Evolutionary conservation across 2,329 filamentous ascomycete genomes (phyloP).

Genomic region (Fusarium sp.): DNA sequence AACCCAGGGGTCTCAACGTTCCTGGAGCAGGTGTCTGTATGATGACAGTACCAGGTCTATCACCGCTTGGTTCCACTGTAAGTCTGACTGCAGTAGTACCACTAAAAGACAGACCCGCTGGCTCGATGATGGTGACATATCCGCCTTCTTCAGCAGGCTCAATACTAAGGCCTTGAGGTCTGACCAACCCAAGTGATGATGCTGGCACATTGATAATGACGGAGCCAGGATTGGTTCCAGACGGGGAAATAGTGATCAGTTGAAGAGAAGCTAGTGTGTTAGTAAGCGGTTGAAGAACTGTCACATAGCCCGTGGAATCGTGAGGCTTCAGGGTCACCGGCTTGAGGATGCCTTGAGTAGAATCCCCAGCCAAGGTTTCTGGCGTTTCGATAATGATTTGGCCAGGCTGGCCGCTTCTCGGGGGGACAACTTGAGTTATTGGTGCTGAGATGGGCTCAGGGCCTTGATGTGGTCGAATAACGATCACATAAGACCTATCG

Average conservation of each 20-base stretch:
- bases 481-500: conserved; percentile 30
- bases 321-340: conserved; percentile 27
- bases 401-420: conserved; percentile 16
- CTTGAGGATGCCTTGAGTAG: neutral
- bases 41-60: conserved; percentile 27
- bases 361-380: conserved; percentile 10
- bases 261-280: conserved; percentile 6
- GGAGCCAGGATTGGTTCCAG: conserved; percentile 28
- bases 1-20: neutral
- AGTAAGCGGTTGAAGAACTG: conserved; percentile 26
- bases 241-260: conserved; percentile 27
- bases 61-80: conserved; percentile 26
- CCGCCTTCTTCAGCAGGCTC: conserved; percentile 14
- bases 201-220: conserved; percentile 33
- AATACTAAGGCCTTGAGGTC: conserved; percentile 9
- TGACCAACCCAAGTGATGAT: neutral
- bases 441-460: conserved; percentile 25
- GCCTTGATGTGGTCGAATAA: conserved; percentile 35
- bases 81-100: conserved; percentile 8
- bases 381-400: conserved; percentile 39
- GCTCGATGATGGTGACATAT: conserved; percentile 32
- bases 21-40: conserved; percentile 30
- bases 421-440: conserved; percentile 26
- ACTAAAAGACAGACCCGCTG: conserved; percentile 6
- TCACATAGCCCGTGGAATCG: conserved; percentile 23